A percentile compares a stretch with the other conserved stretches of the same genome.
Conservation (phyloP, 768 basidiomycete species). For the Termitomyces sp. region DNA sequence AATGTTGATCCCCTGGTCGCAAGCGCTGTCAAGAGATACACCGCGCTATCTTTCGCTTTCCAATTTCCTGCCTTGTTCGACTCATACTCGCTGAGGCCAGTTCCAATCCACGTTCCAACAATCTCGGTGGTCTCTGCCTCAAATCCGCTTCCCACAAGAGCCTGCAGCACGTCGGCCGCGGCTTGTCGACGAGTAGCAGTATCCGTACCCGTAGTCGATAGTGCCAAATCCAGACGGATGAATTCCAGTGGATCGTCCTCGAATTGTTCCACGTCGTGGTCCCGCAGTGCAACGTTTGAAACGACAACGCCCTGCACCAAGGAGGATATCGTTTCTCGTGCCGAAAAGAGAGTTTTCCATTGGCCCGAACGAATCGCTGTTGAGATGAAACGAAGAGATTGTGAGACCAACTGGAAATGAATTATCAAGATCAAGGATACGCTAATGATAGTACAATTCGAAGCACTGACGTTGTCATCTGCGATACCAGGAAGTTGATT, state of each 20-base stretch:
- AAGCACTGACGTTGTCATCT: constrained; percentile 63
- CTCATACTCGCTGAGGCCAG: constrained; percentile 67
- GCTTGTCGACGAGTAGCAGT: constrained; percentile 86
- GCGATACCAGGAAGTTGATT: constrained; percentile 64
- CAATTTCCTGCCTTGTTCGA: constrained; percentile 62
- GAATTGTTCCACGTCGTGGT: constrained; percentile 92
- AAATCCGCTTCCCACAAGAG: constrained; percentile 76
- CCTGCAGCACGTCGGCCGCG: constrained; percentile 93
- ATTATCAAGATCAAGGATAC: neutral
- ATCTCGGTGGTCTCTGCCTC: constrained; percentile 87
- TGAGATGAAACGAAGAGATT: constrained; percentile 87
- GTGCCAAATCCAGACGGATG: constrained; percentile 81
- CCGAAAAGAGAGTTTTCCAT: constrained; percentile 78
- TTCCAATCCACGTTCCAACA: constrained; percentile 79
- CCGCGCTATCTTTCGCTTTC: constrained; percentile 91
- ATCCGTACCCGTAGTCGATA: constrained; percentile 59
- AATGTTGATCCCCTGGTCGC: constrained; percentile 87
- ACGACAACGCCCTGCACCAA: constrained; percentile 89
- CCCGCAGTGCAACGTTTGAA: constrained; percentile 87
- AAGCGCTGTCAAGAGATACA: constrained; percentile 91
- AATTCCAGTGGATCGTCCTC: constrained; percentile 97
- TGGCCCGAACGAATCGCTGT: constrained; percentile 87
- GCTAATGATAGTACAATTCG: neutral
- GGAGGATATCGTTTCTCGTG: constrained; percentile 73
- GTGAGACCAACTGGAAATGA: constrained; percentile 72